Base-by-base conservation (phyloP, 2,329 filamentous ascomycete species). In the Sporothrix pallida region DNA sequence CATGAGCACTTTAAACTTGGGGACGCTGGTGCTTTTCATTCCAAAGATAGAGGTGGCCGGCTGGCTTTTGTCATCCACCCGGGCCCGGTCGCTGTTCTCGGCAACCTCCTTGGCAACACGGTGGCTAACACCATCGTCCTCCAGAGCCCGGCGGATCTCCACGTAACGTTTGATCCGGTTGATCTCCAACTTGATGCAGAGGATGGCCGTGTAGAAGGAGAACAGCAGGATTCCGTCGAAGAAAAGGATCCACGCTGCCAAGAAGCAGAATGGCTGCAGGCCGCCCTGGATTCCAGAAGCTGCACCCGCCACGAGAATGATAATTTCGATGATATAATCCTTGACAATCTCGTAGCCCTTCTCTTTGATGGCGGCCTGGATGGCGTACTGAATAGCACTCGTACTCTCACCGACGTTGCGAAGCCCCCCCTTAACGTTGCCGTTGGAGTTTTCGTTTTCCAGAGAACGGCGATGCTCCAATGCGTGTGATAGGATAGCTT, bases 171-270 rank as follows among this genome's bases (percentile, higher is more conserved):
- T 97, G 85, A 99, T 98, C 67, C 96, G 92, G 85, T 97, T 99
- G 82, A 99, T 97, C 83, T 99, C 96, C 8, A 99, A 91, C 85
- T 99, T 99, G 85, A 99, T 97, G 84, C 94, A 97, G 68, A 99
- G 89, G 78, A 99, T 98, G 1, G 96, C 93, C 15, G 95, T 98
- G 85, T 97, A 99, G 84, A 99, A 98, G 70, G 95, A 97, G 84
- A 99, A 97, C 54, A 99, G 91, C 76, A 99, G 87, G 75, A 97
- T 86, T 82, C 94, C 95, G 84, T 99, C 96, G 80, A 98, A 99
- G 83, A 98, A 92, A 70, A 99, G 84, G 75, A 98, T 98, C 96
- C 95, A 98, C 1, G 95, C 94, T 8, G 95, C 96, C 46, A 99
- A 86, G 88, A 99, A 98, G 85, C 96, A 99, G 84, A 99, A 99